These are phyloP conservation scores for Malus hybrid DNA, from an alignment of 331 rosid genomes.

Conservation along the genomic window DNA sequence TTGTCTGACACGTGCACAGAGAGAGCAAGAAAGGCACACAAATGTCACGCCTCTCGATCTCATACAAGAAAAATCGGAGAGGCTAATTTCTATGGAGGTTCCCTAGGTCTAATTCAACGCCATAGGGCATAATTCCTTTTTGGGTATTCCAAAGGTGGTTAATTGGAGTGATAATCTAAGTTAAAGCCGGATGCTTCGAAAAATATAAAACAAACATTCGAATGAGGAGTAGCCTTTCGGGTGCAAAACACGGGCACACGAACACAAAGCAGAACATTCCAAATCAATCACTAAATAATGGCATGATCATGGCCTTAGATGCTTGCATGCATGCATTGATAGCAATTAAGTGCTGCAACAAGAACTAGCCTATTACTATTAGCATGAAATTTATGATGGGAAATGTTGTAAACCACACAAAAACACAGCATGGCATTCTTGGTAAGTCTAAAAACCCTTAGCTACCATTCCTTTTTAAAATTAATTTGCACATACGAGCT, in stretches of 20 bases:
- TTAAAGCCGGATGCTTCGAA: too few species aligned
- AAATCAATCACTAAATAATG: background rate
- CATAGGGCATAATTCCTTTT: too few species aligned
- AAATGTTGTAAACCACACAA: background rate
- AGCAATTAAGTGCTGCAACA: background rate
- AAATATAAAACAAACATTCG: background rate
- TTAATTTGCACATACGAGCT: background rate
- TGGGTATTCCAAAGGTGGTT: too few species aligned
- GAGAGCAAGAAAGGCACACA: background rate
- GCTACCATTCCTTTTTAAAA: background rate
- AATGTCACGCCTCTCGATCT: background rate
- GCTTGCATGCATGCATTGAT: background rate
- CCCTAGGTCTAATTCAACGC: too few species aligned
- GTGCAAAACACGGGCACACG: background rate
- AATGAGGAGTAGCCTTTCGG: background rate
- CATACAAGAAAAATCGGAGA: too few species aligned
- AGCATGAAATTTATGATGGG: background rate
- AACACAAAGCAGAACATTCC: background rate
- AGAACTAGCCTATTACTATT: background rate
- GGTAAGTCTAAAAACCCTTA: background rate
- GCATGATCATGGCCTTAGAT: background rate
- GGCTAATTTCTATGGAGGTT: too few species aligned
- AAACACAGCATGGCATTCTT: background rate
- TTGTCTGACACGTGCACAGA: background rate
- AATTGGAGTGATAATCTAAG: too few species aligned